Base-by-base conservation (phyloP, 2,329 filamentous ascomycete species). In the Sodiomyces alkalinus region DNA sequence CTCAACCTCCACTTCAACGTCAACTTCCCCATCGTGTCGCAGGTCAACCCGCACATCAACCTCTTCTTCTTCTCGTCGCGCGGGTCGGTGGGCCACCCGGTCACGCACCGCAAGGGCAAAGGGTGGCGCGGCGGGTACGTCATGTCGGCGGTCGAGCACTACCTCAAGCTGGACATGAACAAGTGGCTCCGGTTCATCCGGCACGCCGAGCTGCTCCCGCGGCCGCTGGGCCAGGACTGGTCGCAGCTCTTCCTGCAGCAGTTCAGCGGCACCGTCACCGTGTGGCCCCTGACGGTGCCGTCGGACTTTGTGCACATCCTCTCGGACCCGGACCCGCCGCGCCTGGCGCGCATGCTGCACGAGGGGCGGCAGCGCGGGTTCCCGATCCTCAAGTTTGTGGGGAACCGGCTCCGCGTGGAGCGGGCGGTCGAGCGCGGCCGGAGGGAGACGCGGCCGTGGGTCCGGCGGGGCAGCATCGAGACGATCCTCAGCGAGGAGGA, bases 51-150 rank as follows among this genome's bases (percentile, higher is more conserved):
- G 2, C 90, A 98, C 50, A 87, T 98, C 52, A 96, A 93, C 45
- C 74, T 96, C 17, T 98, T 98, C 64, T 96, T 98, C 68, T 98
- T 96, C 62, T 90, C 80, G 17, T 92, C 86, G 1, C 72, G 90
- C 18, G 90, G 90, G 9, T 79, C 80, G 0, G 87, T 96, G 7
- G 90, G 90, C 5, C 76, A 82, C 29, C 90, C 90, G 7, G 90
- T 96, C 12, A 94, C 86, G 0, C 90, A 98, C 52, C 80, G 90
- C 30, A 78, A 79, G 41, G 90, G 90, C 5, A 79, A 85, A 26
- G 90, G 90, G 31, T 98, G 90, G 90, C 77, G 90, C 29, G 90
- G 90, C 21, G 90, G 90, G 2, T 98, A 92, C 54, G 65, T 98
- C 10, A 87, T 90, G 37, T 87, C 79, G 6, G 87, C 90, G 0